Evolutionary conservation across 352 stramenopile genomes (phyloP), one percentile per base, ranked within the genome.

Genomic region (Globisporangium camurandrum): DNA sequence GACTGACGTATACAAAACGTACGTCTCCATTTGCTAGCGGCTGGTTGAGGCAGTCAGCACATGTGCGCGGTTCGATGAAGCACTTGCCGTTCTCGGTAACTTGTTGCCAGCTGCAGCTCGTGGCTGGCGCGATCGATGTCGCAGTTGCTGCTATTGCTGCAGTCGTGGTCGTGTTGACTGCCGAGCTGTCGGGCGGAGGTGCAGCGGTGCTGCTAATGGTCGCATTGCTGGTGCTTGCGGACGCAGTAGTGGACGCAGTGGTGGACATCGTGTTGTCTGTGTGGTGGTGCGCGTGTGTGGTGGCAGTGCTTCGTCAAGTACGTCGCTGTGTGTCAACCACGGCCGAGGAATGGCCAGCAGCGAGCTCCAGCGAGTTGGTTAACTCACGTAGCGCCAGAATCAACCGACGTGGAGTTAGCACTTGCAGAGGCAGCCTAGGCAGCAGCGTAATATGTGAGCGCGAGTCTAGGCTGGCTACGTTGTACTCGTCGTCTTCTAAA

Each of bases 31-130:
- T 69, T 4, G 51, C 55, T 0, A 75, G 60, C n/a, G 19, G 34
- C 20, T 54, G 56, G 34, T 86, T 84, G 45, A 86, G 65, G 47
- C 74, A 86, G 56, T 84, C 67, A 44, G 69, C 75, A 59, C 73
- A 85, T 19, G 69, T 67, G 26, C 74, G 74, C 31, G 74, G 74
- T 62, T 72, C 22, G 4, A 80, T 22, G 41, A 55, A 58, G 59
- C 74, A 86, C 36, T 31, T 28, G 37, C 53, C 51, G 34, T 67
- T 42, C 27, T 55, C 46, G 12, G 44, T 62, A 34, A 68, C 57
- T 42, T 66, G 61, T 33, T 66, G 59, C 61, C 64, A 85, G 24
- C 63, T 72, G 56, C 73, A 85, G 17, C 63, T 59, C n/a, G 62
- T 69, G n/a, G 62, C 41, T 12, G 23, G 20, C 23, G 49, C 19